These are phyloP conservation scores for Fraxinus sp. DNA, from an alignment of 305 asterid genomes.

Conservation along the genomic window DNA sequence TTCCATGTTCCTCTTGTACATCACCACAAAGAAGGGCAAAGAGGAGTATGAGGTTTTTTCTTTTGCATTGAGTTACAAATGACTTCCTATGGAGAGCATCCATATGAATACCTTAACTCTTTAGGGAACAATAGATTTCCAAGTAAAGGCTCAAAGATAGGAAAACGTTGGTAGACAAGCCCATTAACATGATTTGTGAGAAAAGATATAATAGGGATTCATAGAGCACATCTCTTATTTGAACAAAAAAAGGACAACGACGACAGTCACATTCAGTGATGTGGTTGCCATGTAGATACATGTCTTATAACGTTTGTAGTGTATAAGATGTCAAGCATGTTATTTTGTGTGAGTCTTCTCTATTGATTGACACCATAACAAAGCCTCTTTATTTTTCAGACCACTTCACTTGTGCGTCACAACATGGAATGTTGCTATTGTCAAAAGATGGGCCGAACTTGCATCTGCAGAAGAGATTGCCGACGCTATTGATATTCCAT, in stretches of 20 bases:
- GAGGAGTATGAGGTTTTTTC: not conserved
- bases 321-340: not conserved
- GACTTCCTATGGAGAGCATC: not conserved
- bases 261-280: not conserved
- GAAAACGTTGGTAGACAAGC: not conserved
- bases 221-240: not conserved
- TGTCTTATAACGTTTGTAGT: not conserved
- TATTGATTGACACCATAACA: conserved; percentile 26
- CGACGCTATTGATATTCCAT: conserved; percentile 82
- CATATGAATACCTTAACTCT: not conserved
- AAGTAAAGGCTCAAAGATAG: not conserved
- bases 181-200: not conserved
- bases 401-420: conserved; percentile 86
- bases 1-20: not conserved
- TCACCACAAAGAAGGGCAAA: not conserved
- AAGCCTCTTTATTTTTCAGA: conserved; percentile 48
- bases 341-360: conserved; percentile 12
- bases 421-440: conserved; percentile 94
- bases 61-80: not conserved
- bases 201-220: not conserved
- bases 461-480: conserved; percentile 71
- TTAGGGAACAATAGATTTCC: not conserved
- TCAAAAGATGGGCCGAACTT: conserved; percentile 89
- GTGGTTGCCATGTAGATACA: not conserved
- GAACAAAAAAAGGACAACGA: not conserved